These are phyloP conservation scores for Vicia faba DNA, from an alignment of 306 rosid genomes.

Conservation along the genomic window DNA sequence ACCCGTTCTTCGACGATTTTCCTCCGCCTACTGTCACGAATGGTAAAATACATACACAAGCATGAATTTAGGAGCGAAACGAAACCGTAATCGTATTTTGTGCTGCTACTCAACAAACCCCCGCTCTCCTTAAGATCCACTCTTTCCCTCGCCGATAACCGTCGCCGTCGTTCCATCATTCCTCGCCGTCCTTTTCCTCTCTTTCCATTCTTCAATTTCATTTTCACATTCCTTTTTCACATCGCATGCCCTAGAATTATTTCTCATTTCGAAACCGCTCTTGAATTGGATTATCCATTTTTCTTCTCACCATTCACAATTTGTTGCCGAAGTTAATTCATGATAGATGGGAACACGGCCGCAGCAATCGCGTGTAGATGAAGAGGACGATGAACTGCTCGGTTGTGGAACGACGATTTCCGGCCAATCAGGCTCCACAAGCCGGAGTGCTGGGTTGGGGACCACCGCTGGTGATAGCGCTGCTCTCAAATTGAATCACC, in stretches of 20 bases:
- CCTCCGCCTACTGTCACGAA: too few species aligned
- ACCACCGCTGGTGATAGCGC: constrained; percentile 70
- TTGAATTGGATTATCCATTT: background rate
- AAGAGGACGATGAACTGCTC: constrained; percentile 46
- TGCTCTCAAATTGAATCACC: constrained; percentile 61
- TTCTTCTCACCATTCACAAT: background rate
- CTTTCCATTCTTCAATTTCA: background rate
- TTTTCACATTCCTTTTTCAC: background rate
- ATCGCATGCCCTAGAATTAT: constrained; percentile 32
- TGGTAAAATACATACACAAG: background rate
- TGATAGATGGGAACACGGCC: constrained; percentile 67
- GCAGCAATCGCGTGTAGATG: constrained; percentile 55
- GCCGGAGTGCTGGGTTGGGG: constrained; percentile 78
- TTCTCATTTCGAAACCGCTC: constrained; percentile 1
- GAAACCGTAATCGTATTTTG: constrained; percentile 15
- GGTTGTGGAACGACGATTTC: constrained; percentile 61
- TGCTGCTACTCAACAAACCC: constrained; percentile 1
- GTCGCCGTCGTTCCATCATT: background rate
- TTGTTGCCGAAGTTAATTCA: constrained; percentile 3
- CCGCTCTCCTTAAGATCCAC: constrained; percentile 11
- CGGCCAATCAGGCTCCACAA: constrained; percentile 80
- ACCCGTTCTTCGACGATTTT: too few species aligned
- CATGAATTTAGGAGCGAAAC: constrained; percentile 17
- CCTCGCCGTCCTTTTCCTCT: background rate
- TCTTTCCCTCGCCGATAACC: constrained; percentile 16